Conservation (phyloP, 2,329 filamentous ascomycete species). For the Uncinocarpus reesii region DNA sequence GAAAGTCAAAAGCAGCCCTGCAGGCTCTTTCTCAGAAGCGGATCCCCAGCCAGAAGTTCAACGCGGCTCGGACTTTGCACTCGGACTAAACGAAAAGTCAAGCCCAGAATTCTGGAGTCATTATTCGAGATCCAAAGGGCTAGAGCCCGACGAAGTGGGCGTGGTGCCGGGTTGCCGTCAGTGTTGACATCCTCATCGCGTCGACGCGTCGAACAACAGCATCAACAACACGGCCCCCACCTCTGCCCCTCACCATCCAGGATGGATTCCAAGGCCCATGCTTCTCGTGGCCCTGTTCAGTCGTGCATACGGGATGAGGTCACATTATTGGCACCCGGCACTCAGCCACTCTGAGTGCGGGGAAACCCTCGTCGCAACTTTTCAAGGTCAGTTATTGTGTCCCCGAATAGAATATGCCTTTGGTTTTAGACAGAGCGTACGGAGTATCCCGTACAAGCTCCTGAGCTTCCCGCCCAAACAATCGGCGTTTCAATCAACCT, state of each 20-base stretch:
- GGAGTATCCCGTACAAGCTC: neutral
- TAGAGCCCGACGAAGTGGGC: neutral
- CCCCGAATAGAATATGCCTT: no score
- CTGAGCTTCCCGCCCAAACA: neutral
- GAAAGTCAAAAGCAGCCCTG: slow-evolving; percentile 7
- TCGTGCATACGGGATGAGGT: neutral
- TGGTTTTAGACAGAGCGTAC: no score
- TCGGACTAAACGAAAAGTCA: neutral
- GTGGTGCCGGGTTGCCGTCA: neutral
- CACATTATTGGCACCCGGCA: neutral
- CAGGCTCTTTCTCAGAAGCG: neutral
- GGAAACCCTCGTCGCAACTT: neutral
- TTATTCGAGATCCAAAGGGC: neutral
- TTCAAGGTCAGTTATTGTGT: neutral
- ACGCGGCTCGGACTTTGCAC: neutral
- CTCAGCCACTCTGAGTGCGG: slow-evolving; percentile 1
- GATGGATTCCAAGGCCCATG: neutral
- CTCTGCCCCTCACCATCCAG: neutral
- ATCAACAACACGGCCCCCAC: neutral
- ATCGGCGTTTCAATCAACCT: neutral
- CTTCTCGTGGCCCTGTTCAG: neutral
- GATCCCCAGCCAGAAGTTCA: neutral
- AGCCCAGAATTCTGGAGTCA: no score
- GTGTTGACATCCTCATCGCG: slow-evolving; percentile 2
- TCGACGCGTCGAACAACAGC: neutral